Base-by-base conservation (phyloP, 108 stramenopile species). In the Schizochytrium sp. region DNA sequence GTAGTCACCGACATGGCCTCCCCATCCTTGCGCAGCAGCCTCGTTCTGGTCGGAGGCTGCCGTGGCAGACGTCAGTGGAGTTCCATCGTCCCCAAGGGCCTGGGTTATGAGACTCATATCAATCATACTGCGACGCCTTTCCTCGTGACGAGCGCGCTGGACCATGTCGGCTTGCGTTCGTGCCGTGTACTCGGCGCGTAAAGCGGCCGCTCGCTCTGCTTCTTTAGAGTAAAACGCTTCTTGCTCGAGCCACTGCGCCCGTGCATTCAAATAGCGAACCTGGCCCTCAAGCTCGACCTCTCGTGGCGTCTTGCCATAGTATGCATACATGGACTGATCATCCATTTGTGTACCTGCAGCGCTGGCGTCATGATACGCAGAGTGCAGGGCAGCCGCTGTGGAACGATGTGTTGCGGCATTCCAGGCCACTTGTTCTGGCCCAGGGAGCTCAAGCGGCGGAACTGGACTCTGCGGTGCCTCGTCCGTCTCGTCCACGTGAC, bases 181-280 rank as follows among this genome's bases (percentile, higher is more conserved):
- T 6, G 76, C 76, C n/a, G 76, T 83, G 76, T 83, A 53, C 76
- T 83, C 76, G 19, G 76, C 76, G 25, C 76, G 76, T 12, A 53
- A 47, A 6, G 76, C 45, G 6, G 76, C 76, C 25, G 76, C 76
- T 1, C 45, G 76, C 51, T 83, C 76, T 4, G 76, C 45, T 12
- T 83, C 48, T 23, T 53, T 47, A 3, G 76, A 83, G 25, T 83
- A 53, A 4, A 83, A 53, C 1, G 76, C 76, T 45, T 83, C 48
- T 53, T 83, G 45, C 28, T 83, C 76, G 16, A 83, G 76, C 76
- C 76, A 83, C 51, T 83, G 76, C 28, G 76, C 76, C 10, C 76
- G 76, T 6, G 76, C 76, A 18, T 23, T 53, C 10, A 53, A 12
- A 45, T 53, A 83, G 10, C 76, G 76, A 34, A 83, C 43, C 51